Base-by-base conservation (phyloP, 2,329 filamentous ascomycete genomes). In the Davidsoniella neocaledoniae region DNA sequence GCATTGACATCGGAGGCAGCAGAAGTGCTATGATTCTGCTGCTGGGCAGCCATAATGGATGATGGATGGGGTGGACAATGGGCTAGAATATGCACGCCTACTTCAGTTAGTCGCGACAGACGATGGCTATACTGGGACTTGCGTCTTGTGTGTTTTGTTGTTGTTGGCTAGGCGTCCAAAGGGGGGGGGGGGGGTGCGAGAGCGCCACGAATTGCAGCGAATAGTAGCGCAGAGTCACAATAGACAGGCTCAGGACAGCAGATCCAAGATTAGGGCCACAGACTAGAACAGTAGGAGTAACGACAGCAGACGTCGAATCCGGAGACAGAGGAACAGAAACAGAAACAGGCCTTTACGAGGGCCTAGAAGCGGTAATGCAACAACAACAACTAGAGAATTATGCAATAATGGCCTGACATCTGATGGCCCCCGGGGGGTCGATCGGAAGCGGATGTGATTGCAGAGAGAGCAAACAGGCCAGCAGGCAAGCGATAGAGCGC, bases 401-500 rank as follows among this genome's bases (percentile, higher is more conserved):
- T 53, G 51, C 51, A 53, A 53, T 53, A 47, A 38, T 53, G 51
- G 51, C 21, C 51, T 53, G 51, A 53, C 51, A 53, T 53, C 23
- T 38, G 25, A 49, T 36, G 48, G 48, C 21, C 48, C 46, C 42
- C 42, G 41, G 49, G 50, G 50, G 50, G 50, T 43, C 44, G 38
- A 48, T 40, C 46, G 53, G 50, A 41, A 51, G 53, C 50, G 43
- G 51, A 48, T 49, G 49, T 42, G 55, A 49, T 49, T 50, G 51
- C 41, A 49, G 40, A 33, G 49, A 52, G 51, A 45, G 41, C 42
- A 39, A 25, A 39, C 25, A 41, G 42, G 25, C 25, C 42, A 12
- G 42, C 21, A 44, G 21, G 12, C 14, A 26, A 26, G 25, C n/a
- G 43, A 45, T 14, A 29, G 36, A 44, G 36, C 43, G 16, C 26